phyloP scores from a whole-genome alignment of 2,329 filamentous ascomycete genomes.

The Trichoderma aggressivum region DNA sequence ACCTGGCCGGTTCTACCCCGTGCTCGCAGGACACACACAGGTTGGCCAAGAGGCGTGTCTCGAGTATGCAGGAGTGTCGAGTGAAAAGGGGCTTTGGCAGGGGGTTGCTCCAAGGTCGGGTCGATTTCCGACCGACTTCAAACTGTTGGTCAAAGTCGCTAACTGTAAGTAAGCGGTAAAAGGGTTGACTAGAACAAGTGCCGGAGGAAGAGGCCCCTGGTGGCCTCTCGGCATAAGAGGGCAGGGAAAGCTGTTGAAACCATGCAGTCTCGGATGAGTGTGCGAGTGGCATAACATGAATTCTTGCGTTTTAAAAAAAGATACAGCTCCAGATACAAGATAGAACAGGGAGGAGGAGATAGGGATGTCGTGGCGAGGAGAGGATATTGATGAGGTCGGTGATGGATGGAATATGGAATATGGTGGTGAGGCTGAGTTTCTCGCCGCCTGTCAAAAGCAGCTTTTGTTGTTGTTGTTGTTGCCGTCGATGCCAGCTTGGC shows the following conservation, averaged over 20 bases:
- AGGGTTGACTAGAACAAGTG: background rate
- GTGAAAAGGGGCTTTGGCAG: background rate
- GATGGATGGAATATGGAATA: slow-evolving; percentile 1
- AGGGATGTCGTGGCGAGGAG: background rate
- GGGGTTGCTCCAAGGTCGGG: background rate
- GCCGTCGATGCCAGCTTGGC: background rate
- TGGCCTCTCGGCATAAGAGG: slow-evolving; percentile 1
- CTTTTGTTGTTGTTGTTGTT: background rate
- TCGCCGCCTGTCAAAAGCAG: background rate
- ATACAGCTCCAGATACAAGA: background rate
- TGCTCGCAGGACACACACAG: background rate
- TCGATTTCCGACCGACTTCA: background rate
- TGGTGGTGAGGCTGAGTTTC: background rate
- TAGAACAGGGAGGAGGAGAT: background rate
- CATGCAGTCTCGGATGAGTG: background rate
- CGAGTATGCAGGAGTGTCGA: background rate
- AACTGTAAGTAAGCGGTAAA: background rate
- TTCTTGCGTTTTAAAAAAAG: background rate
- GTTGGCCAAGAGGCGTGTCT: slow-evolving; percentile 4
- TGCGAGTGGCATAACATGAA: background rate
- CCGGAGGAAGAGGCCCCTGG: background rate
- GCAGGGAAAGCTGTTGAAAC: background rate
- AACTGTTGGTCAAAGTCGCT: background rate
- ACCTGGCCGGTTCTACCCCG: background rate
- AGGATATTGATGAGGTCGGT: background rate